Base-by-base conservation (phyloP, 495 filamentous ascomycete species). In the Astrocystis sublimbata region DNA sequence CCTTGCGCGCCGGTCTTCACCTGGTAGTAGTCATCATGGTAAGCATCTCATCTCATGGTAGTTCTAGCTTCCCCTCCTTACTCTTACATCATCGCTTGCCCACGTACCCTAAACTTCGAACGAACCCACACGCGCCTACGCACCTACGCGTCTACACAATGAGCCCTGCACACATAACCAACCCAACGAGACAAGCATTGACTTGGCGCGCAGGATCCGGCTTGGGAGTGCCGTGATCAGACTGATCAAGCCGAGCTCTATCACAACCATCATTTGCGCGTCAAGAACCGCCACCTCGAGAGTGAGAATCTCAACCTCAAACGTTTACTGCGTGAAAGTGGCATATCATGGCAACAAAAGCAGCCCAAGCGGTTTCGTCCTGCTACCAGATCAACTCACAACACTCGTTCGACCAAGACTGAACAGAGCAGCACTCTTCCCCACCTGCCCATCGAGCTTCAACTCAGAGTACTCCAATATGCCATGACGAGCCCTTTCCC, bases 161-260 rank as follows among this genome's bases (percentile, higher is more conserved):
- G n/a, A n/a, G n/a, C n/a, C n/a, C n/a, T 31, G 2, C 50, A 6
- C 33, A 36, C 6, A 13, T 36, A 36, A 36, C 6, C 33, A 6
- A 36, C 6, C 13, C 6, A 6, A 13, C 6, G 33, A 13, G 6
- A 36, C 10, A 13, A n/a, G 10, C 30, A 6, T 17, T 50, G n/a
- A 47, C 9, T 60, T 49, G 26, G 8, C 55, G 53, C 47, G 33
- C 30, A 60, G 62, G 47, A 47, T 24, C 62, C 67, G 43, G 73
- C 77, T 13, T 71, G 67, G 65, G 78, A 80, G 56, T 72, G 72
- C 50, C 75, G 76, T 36, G 78, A 80, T 59, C 73, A 77, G 58
- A 66, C 71, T 36, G 76, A 79, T 23, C 70, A 72, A 63, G 76
- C 76, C 45, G 71, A 75, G 62, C 63, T 68, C 24, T 75, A 69